phyloP scores from a whole-genome alignment of 2,329 filamentous ascomycete species.

The Passalora sequoiae region DNA sequence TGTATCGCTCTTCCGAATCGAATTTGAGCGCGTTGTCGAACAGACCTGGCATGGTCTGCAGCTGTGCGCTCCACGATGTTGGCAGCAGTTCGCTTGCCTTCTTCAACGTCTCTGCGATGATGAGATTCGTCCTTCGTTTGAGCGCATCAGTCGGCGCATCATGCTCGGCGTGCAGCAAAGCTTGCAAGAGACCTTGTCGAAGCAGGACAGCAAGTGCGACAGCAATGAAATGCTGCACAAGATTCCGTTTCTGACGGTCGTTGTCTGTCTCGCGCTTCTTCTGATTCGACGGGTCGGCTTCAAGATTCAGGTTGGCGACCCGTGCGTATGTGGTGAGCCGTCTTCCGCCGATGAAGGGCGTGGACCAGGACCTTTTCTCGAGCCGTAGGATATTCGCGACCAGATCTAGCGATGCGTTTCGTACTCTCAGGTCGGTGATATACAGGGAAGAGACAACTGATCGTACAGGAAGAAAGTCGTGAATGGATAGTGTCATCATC shows the following conservation, averaged over 20 bases:
- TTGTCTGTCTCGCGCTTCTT: conserved; percentile 54
- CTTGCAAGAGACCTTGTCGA: conserved; percentile 63
- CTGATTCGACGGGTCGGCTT: conserved; percentile 46
- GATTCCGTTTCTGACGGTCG: conserved; percentile 59
- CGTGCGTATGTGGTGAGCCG: conserved; percentile 94
- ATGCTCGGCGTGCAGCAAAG: conserved; percentile 57
- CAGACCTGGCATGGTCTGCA: conserved; percentile 84
- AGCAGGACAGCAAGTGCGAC: conserved; percentile 81
- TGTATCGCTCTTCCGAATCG: conserved; percentile 64
- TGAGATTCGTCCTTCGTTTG: conserved; percentile 80
- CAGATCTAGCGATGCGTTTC: conserved; percentile 80
- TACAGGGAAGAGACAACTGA: conserved; percentile 69
- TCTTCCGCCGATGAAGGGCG: conserved; percentile 86
- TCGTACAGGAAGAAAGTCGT: conserved; percentile 75
- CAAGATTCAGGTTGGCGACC: conserved; percentile 73
- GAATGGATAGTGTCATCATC: conserved; percentile 80
- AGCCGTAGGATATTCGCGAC: conserved; percentile 80
- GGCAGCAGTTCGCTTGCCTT: conserved; percentile 82
- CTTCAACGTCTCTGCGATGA: conserved; percentile 87
- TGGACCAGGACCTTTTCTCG: conserved; percentile 90
- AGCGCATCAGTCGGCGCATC: conserved; percentile 63
- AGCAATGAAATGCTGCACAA: conserved; percentile 91
- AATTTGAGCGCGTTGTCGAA: conserved; percentile 72
- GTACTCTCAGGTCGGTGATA: conserved; percentile 51
- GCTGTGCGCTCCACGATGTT: conserved; percentile 69